phyloP scores from a whole-genome alignment of 2,329 filamentous ascomycete species.

The Verticillium nubilum region DNA sequence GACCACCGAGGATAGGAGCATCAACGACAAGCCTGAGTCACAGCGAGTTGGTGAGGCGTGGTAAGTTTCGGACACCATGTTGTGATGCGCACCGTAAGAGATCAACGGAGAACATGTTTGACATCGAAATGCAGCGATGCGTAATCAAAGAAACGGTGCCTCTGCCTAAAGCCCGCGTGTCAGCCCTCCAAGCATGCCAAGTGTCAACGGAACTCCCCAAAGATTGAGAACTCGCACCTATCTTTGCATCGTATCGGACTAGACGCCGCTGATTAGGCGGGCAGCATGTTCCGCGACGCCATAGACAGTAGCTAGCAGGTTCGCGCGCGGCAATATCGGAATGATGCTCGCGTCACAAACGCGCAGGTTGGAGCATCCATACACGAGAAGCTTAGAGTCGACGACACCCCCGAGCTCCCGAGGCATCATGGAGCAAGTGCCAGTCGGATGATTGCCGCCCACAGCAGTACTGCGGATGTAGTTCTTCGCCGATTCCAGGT shows the following conservation, averaged over 20 bases:
- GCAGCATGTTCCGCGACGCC: slow-evolving; percentile 24
- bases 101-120: too few relatives aligned
- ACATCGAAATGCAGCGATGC: too few relatives aligned
- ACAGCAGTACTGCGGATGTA: slow-evolving; percentile 27
- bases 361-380: slow-evolving; percentile 36
- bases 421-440: slow-evolving; percentile 49
- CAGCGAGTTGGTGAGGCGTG: slow-evolving; percentile 2
- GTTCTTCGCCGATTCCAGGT: slow-evolving; percentile 28
- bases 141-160: too few relatives aligned
- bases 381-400: slow-evolving; percentile 35
- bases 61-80: too few relatives aligned
- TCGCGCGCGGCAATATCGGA: slow-evolving; percentile 31
- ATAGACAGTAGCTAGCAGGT: slow-evolving; percentile 23
- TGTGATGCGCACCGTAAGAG: too few relatives aligned
- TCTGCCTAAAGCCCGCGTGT: too few relatives aligned
- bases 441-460: slow-evolving; percentile 31
- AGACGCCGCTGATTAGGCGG: slow-evolving; percentile 2
- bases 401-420: slow-evolving; percentile 38
- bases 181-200: too few relatives aligned
- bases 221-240: too few relatives aligned
- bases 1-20: slow-evolving; percentile 15
- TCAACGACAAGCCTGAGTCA: neutral
- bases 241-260: too few relatives aligned
- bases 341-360: slow-evolving; percentile 41
- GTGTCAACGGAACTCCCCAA: too few relatives aligned